A percentile compares a stretch with the other conserved stretches of the same genome.
These are phyloP conservation scores for Myriangium duriaei DNA, from an alignment of 2,329 filamentous ascomycete species.

Conservation along the genomic window DNA sequence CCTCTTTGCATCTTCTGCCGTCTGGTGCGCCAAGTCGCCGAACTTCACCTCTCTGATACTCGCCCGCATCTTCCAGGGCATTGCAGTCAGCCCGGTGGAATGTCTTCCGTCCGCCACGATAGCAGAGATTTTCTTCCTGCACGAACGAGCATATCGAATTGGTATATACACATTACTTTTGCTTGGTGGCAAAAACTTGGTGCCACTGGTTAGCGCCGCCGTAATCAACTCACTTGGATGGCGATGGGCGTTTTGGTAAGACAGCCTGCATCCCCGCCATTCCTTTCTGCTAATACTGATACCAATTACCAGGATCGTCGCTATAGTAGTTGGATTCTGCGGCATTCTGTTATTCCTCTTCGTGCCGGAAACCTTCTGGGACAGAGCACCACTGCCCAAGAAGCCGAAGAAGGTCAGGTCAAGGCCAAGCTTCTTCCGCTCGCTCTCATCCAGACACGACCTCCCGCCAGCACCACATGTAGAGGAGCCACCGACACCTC, in stretches of 20 bases:
- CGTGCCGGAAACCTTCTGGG: slow-evolving; percentile 93
- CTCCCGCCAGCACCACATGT: slow-evolving; percentile 6
- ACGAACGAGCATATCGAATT: slow-evolving; percentile 83
- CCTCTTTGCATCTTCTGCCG: slow-evolving; percentile 60
- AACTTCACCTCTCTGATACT: slow-evolving; percentile 67
- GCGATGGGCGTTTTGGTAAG: slow-evolving; percentile 44
- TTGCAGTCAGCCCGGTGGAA: slow-evolving; percentile 81
- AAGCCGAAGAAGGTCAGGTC: no score
- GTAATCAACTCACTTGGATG: slow-evolving; percentile 68
- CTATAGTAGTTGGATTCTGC: slow-evolving; percentile 64
- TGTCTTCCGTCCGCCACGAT: slow-evolving; percentile 88
- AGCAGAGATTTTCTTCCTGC: slow-evolving; percentile 90
- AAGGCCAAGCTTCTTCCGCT: no score
- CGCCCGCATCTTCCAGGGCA: slow-evolving; percentile 74
- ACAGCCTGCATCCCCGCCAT: neutral
- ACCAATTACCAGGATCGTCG: slow-evolving; percentile 52
- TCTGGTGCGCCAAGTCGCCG: slow-evolving; percentile 82
- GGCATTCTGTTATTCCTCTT: slow-evolving; percentile 70
- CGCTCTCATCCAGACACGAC: no score
- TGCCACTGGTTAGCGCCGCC: slow-evolving; percentile 75
- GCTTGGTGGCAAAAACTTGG: slow-evolving; percentile 73
- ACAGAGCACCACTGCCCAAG: slow-evolving; percentile 53
- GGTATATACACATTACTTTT: slow-evolving; percentile 87
- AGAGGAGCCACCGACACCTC: no score
- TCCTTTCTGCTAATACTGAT: neutral